These are phyloP conservation scores for Triadica sebifera DNA, from an alignment of 345 rosid genomes.

Conservation along the genomic window DNA sequence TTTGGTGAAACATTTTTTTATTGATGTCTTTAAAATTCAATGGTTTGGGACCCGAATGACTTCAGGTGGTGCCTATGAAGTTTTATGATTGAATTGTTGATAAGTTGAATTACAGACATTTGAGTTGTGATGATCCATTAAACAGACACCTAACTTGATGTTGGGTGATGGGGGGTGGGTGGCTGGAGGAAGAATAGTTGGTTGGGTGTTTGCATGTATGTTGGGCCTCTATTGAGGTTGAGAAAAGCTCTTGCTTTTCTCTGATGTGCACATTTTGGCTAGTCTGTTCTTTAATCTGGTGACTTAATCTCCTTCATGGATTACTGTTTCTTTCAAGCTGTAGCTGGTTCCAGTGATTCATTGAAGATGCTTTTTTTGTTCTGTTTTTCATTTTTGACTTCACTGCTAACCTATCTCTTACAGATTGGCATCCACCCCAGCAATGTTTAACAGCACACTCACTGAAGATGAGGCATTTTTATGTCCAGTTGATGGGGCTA, in stretches of 20 bases:
- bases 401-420: constrained; percentile 11
- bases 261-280: constrained; percentile 2
- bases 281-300: background rate
- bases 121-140: background rate
- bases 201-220: background rate
- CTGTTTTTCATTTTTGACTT: constrained; percentile 4
- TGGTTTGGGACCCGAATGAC: background rate
- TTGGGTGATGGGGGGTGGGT: background rate
- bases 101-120: background rate
- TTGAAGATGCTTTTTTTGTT: background rate
- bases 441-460: constrained; percentile 95
- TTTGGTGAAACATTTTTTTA: background rate
- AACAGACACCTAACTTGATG: background rate
- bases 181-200: background rate
- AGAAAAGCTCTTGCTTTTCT: background rate
- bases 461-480: constrained; percentile 57
- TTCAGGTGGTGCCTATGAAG: background rate
- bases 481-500: constrained; percentile 87
- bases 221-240: background rate
- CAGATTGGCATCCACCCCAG: constrained; percentile 98
- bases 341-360: constrained; percentile 8
- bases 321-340: background rate
- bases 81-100: background rate
- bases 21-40: background rate
- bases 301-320: background rate